Percentiles rank a stretch among this genome's conserved stretches.
These are phyloP conservation scores for Colletotrichum navitas DNA, from an alignment of 2,329 filamentous ascomycete species.

Conservation along the genomic window DNA sequence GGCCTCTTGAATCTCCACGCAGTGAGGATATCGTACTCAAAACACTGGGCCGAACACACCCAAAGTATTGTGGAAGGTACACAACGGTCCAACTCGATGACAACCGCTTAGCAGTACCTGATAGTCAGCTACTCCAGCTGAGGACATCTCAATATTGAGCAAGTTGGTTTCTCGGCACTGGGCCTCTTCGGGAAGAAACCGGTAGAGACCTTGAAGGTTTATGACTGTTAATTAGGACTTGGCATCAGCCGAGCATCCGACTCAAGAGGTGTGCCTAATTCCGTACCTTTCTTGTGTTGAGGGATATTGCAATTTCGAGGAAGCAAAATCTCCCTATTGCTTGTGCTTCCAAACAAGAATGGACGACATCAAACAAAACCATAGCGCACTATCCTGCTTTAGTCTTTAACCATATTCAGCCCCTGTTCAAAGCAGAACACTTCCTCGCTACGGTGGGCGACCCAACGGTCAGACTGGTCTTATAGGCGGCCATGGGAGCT, in stretches of 20 bases:
- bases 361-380: neutral
- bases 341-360: neutral
- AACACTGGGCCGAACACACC: neutral
- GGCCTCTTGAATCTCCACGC: neutral
- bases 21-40: slow-evolving; percentile 22
- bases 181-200: neutral
- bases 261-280: neutral
- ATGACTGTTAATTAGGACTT: neutral
- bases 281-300: neutral
- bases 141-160: neutral
- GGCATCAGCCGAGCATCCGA: neutral
- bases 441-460: neutral
- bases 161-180: neutral
- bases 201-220: neutral
- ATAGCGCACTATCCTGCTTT: too few species aligned
- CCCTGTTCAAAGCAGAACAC: neutral
- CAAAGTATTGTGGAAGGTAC: neutral
- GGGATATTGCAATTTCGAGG: neutral
- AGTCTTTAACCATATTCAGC: neutral
- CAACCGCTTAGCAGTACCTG: slow-evolving; percentile 39
- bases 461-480: neutral
- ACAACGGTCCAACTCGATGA: slow-evolving; percentile 22
- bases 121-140: slow-evolving; percentile 19
- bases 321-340: neutral
- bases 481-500: too few species aligned